phyloP scores from a whole-genome alignment of 495 filamentous ascomycete species.

The Aspergillus affinis region DNA sequence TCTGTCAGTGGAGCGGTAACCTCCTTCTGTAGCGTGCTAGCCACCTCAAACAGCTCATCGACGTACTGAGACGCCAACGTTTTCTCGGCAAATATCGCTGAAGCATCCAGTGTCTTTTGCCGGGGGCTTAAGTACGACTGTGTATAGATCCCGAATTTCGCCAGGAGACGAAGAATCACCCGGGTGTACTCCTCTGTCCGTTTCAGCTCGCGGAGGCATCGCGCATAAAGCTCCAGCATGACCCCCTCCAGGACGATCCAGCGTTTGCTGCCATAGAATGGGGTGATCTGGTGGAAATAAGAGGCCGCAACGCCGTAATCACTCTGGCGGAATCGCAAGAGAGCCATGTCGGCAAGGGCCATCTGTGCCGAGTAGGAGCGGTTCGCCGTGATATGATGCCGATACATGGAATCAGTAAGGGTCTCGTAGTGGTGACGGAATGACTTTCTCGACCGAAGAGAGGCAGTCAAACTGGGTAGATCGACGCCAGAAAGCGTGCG shows the following conservation, averaged over 20 bases:
- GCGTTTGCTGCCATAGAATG: slow-evolving; percentile 75
- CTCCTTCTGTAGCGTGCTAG: slow-evolving; percentile 61
- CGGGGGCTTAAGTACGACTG: slow-evolving; percentile 34
- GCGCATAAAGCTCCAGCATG: slow-evolving; percentile 82
- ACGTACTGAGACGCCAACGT: slow-evolving; percentile 63
- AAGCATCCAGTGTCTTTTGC: slow-evolving; percentile 36
- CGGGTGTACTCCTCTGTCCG: slow-evolving; percentile 78
- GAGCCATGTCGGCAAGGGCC: slow-evolving; percentile 80
- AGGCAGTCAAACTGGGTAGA: slow-evolving; percentile 29
- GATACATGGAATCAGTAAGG: slow-evolving; percentile 67
- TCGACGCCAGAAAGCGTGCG: slow-evolving; percentile 37
- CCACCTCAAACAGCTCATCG: slow-evolving; percentile 61
- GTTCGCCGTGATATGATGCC: slow-evolving; percentile 73
- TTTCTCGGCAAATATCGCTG: slow-evolving; percentile 47
- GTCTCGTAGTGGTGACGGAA: slow-evolving; percentile 67
- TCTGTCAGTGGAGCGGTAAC: slow-evolving; percentile 63
- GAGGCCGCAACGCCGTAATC: slow-evolving; percentile 74
- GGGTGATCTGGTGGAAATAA: slow-evolving; percentile 78
- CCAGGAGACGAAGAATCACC: slow-evolving; percentile 69
- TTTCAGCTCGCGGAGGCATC: slow-evolving; percentile 75
- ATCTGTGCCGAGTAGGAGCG: slow-evolving; percentile 72
- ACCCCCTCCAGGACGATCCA: slow-evolving; percentile 80
- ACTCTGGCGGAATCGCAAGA: slow-evolving; percentile 67
- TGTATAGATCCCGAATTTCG: slow-evolving; percentile 59
- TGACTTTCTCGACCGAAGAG: slow-evolving; percentile 31